Percentiles rank a stretch among this genome's conserved stretches.
These are phyloP conservation scores for Viola pubescens DNA, from an alignment of 441 rosid genomes.

Conservation along the genomic window DNA sequence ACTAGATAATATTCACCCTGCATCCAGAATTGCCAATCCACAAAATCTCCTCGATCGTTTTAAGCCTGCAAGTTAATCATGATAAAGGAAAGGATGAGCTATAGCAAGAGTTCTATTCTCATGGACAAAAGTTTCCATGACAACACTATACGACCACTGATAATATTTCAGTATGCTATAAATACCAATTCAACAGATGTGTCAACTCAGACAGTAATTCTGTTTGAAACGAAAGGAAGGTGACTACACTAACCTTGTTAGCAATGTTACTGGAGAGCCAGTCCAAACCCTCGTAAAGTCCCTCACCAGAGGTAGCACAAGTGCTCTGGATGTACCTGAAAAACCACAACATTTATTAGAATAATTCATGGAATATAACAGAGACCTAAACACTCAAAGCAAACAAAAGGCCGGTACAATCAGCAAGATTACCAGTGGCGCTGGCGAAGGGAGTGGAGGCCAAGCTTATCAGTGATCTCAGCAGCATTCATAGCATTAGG, in stretches of 20 bases:
- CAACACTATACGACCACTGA: no score
- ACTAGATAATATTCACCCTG: conserved; percentile 46
- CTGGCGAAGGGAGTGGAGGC: conserved; percentile 48
- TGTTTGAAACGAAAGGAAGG: not conserved
- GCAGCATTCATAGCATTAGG: conserved; percentile 44
- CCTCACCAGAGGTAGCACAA: conserved; percentile 40
- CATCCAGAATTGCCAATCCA: conserved; percentile 35
- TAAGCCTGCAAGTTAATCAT: conserved; percentile 27
- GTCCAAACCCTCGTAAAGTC: conserved; percentile 58
- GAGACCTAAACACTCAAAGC: not conserved
- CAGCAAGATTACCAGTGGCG: conserved; percentile 41
- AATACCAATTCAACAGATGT: no score
- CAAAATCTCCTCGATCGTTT: conserved; percentile 17
- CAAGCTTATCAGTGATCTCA: conserved; percentile 33
- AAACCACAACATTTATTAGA: conserved; percentile 1
- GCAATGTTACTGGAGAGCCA: conserved; percentile 62
- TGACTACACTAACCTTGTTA: conserved; percentile 42
- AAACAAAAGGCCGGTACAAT: not conserved
- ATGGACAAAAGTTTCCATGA: no score
- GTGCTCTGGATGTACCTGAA: conserved; percentile 62
- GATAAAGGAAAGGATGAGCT: no score
- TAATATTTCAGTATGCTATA: no score
- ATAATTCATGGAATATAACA: not conserved
- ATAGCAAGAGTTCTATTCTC: no score
- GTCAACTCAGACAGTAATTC: not conserved